A percentile compares a stretch with the other conserved stretches of the same genome.
Conservation (phyloP, 192 early-diverging fungal species). For the Entophlyctis helioformis region DNA sequence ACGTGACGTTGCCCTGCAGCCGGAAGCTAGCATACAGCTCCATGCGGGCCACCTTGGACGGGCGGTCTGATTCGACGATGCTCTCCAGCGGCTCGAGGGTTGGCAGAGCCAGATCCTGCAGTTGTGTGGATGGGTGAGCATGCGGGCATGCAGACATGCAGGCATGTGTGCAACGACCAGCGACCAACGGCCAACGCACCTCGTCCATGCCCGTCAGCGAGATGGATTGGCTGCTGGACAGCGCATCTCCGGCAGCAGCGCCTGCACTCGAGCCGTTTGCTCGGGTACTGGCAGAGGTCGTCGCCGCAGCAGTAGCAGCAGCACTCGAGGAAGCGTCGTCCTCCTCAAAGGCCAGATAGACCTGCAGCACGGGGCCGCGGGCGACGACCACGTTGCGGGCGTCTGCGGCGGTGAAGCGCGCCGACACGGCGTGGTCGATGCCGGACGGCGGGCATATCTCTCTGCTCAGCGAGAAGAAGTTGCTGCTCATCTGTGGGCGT, state of each 20-base stretch:
- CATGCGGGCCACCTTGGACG: slow-evolving; percentile 36
- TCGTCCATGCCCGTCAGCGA: too few relatives aligned
- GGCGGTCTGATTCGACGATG: not conserved
- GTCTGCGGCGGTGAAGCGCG: slow-evolving; percentile 46
- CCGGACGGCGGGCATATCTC: slow-evolving; percentile 26
- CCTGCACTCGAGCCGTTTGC: too few relatives aligned
- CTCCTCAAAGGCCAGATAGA: slow-evolving; percentile 54
- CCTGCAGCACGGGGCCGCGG: slow-evolving; percentile 48
- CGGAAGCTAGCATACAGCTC: slow-evolving; percentile 52
- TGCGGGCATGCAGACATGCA: not conserved
- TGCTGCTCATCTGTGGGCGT: too few relatives aligned
- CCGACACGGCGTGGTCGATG: slow-evolving; percentile 46
- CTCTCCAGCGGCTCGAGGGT: slow-evolving; percentile 8
- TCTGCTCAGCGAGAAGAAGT: slow-evolving; percentile 7
- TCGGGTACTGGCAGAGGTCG: not conserved
- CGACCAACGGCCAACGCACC: too few relatives aligned
- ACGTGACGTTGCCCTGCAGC: slow-evolving; percentile 56
- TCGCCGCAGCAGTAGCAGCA: not conserved
- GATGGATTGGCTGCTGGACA: too few relatives aligned
- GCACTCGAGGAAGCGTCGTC: slow-evolving; percentile 1
- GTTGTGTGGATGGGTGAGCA: not conserved
- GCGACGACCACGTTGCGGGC: slow-evolving; percentile 55
- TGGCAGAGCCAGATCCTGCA: slow-evolving; percentile 5
- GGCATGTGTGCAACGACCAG: too few relatives aligned
- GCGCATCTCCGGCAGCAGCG: too few relatives aligned